A percentile compares a stretch with the other conserved stretches of the same genome.
Conservation (phyloP, 257 asterid species). For the Solanum dulcamara region DNA sequence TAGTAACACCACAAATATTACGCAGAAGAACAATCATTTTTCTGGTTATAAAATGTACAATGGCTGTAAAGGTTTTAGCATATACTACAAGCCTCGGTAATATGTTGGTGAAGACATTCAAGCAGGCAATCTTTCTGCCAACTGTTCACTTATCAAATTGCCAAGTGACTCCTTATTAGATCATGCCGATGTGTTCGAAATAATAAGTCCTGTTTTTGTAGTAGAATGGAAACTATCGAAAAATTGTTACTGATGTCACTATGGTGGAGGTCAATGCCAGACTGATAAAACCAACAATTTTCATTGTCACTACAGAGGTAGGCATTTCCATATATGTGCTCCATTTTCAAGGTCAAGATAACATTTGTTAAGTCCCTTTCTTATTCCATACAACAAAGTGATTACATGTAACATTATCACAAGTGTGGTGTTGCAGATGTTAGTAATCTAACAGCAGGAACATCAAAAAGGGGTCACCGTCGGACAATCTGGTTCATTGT, state of each 20-base stretch:
- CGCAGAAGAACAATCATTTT: background rate
- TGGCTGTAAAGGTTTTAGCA: background rate
- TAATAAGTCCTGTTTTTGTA: background rate
- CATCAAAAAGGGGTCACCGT: background rate
- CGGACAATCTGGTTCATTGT: background rate
- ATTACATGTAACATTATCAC: too few species aligned
- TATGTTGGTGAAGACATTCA: background rate
- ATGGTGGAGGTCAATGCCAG: background rate
- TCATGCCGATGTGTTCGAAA: background rate
- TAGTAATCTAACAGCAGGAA: background rate
- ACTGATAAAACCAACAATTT: background rate
- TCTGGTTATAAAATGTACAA: background rate
- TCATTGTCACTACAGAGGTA: too few species aligned
- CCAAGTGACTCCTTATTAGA: fast-evolving
- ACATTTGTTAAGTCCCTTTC: too few species aligned
- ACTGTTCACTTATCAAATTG: background rate
- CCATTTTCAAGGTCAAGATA: too few species aligned
- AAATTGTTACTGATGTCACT: background rate
- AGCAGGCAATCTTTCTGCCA: background rate
- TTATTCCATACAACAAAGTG: too few species aligned
- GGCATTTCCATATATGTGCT: too few species aligned
- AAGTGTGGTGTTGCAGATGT: too few species aligned
- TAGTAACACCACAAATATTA: background rate
- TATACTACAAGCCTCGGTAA: background rate
- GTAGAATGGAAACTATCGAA: background rate